Base-by-base conservation (phyloP, 768 basidiomycete genomes). In the Rhodosporidiobolus sp. region DNA sequence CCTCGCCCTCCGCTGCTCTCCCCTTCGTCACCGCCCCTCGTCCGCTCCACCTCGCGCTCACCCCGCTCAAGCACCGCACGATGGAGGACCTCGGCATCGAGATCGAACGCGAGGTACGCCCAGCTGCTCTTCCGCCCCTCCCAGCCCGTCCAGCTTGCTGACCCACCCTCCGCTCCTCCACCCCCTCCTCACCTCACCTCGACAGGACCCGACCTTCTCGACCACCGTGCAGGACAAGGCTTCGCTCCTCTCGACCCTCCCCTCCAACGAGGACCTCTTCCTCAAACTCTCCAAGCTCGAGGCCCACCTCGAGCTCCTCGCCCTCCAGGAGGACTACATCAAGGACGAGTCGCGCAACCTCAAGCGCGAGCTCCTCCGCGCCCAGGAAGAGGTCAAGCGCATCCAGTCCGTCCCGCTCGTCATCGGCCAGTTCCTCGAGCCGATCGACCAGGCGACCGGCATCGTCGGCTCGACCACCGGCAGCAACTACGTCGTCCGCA, bases 391-490 rank as follows among this genome's bases (percentile, higher is more conserved):
- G 83, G 96, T 99, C 80, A 96, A 97, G 83, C 91, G 96, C 69
- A 99, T 99, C 81, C 94, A 98, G 83, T 92, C 92, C 64, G 96
- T 99, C 11, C 96, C 96, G 0, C 88, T 99, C 24, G 96, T 99
- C 80, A 99, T 99, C 79, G 96, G 96, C 67, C 96, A 99, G 82
- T 99, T 99, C 84, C 87, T 98, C 48, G 96, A 99, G 83, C 90
- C 96, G 63, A 97, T 99, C 81, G 96, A 99, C 84, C 92, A 97
- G 81, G 88, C 90, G 77, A 93, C 95, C 24, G 93, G 90, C 72
- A 99, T 99, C 76, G 96, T 98, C 28, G 95, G 94, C 59, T 94
- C 91, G 22, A 99, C 96, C 0, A 98, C 96, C 7, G 96, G 96
- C 19, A 93, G 91, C 22, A 99, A 97, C 83, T 97, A 98, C 79